Conservation (phyloP, 1,284 basidiomycete species). For the Malassezia globosa region DNA sequence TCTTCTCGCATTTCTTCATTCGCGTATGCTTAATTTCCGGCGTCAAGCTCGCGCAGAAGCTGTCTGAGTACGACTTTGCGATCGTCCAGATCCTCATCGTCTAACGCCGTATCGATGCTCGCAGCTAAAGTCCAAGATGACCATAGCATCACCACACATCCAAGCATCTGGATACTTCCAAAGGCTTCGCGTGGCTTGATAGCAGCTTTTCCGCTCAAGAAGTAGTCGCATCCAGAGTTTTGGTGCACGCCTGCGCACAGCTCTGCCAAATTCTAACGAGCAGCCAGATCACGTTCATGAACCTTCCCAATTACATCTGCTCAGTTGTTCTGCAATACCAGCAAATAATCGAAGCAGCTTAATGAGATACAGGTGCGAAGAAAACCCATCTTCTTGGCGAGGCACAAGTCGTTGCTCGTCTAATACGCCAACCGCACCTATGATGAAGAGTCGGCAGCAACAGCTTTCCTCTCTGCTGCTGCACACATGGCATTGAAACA, state of each 20-base stretch:
- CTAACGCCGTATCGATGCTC: conserved; percentile 20
- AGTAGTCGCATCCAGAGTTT: conserved; percentile 14
- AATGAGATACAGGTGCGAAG: too few relatives aligned
- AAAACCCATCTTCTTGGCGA: too few relatives aligned
- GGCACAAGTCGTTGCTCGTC: conserved; percentile 63
- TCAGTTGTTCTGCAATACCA: too few relatives aligned
- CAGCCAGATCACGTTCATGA: conserved; percentile 25
- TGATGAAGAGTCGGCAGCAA: conserved; percentile 46
- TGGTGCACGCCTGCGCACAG: conserved; percentile 75
- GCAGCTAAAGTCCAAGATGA: conserved; percentile 63
- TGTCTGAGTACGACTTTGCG: conserved; percentile 10
- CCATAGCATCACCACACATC: conserved; percentile 83
- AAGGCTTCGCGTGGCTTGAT: conserved; percentile 81
- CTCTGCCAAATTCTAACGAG: conserved; percentile 51
- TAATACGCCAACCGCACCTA: too few relatives aligned
- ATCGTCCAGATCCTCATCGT: neutral
- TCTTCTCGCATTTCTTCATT: conserved; percentile 20
- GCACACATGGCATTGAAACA: conserved; percentile 80
- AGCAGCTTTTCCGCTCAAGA: conserved; percentile 67
- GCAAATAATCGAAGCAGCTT: too few relatives aligned
- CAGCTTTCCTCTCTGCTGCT: conserved; percentile 57
- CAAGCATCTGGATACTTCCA: conserved; percentile 68
- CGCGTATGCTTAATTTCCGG: conserved; percentile 25
- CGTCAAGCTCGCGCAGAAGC: conserved; percentile 27
- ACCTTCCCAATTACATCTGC: too few relatives aligned